Base-by-base conservation (phyloP, 2,329 filamentous ascomycete species). In the Verticillium dahliae region DNA sequence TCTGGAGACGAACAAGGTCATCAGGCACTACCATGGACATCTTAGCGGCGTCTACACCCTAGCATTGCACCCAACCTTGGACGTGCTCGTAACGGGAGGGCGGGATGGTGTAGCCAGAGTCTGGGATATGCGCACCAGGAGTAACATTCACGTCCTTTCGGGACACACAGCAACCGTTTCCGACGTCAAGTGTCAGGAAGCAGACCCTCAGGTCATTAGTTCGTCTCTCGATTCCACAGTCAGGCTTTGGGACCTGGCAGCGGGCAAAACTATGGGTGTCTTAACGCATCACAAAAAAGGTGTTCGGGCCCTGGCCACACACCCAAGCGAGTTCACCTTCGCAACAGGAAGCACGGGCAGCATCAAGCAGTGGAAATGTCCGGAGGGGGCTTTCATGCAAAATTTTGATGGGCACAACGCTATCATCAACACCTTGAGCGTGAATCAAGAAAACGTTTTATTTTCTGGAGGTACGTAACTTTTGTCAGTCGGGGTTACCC, bases 311-410 rank as follows among this genome's bases (percentile, higher is more conserved):
- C 82, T 99, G 13, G 86, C 91, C 11, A 83, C 89, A 3, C 95
- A 99, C 72, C 95, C 96, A 0, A 87, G 86, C 63, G 95, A 99
- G 75, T 99, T 97, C 72, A 99, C 96, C 0, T 99, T 99, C 73
- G 95, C 95, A 4, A 93, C 87, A 63, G 95, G 90, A 54, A 96
- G 92, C 70, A 93, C 94, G 0, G 90, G 90, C 31, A 93, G 90
- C 72, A 97, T 99, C 78, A 99, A 99, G 81, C 95, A 99, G 78
- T 99, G 95, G 94, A 97, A 98, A 75, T 98, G 93, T 68, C 96
- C 96, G 1, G 92, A 97, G 73, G 96, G 94, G 41, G 92, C 92
- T 15, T 98, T 99, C 73, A 99, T 99, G 95, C 93, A 97, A 75
- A 98, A 98, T 73, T 98, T 98, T 70, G 91, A 97, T 54, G 94